Evolutionary conservation across 2,329 filamentous ascomycete species (phyloP), one percentile per base, ranked within the genome.

Genomic region (Knufia petricola): DNA sequence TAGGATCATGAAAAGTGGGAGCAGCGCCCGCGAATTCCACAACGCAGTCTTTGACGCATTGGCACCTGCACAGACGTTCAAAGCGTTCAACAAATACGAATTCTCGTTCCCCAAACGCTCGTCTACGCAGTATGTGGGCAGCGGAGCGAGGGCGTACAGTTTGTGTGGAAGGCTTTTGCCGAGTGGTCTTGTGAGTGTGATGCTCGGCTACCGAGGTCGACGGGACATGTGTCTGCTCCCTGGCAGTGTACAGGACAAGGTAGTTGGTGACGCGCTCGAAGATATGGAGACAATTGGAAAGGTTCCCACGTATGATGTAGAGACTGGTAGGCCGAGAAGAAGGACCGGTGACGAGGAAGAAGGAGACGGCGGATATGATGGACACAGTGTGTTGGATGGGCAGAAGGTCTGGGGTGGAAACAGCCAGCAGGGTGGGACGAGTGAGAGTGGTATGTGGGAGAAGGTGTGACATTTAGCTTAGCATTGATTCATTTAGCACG

Each of bases 11-110:
- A 28, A 28, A 28, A 28, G 76, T 43, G 85, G 85, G 31, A 88
- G 81, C 52, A 81, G 84, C 2, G 72, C 94, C 39, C 76, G 86
- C 26, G 81, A 85, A 54, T 74, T 98, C 48, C 86, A 96, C 66
- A 83, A 87, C 61, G 82, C 85, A 1, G 83, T 98, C 8, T 94
- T 95, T 63, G 90, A 96, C 63, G 86, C 92, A 28, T 77, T 96
- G 48, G 82, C 86, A 55, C 65, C 67, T 9, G 52, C 63, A 1
- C 59, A 63, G 13, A 66, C 63, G 43, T 62, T 64, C 40, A 60
- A 76, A 79, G 37, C 67, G 1, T 64, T 71, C 46, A 67, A 68
- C n/a, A 53, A 54, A 13, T 62, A 60, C 32, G 59, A 60, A 9
- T 58, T 61, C 15, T 66, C 66, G 48, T 63, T 60, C 15, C 77